These are phyloP conservation scores for Cupressus sempervirens DNA, from an alignment of 75 land plant species.

Conservation along the genomic window DNA sequence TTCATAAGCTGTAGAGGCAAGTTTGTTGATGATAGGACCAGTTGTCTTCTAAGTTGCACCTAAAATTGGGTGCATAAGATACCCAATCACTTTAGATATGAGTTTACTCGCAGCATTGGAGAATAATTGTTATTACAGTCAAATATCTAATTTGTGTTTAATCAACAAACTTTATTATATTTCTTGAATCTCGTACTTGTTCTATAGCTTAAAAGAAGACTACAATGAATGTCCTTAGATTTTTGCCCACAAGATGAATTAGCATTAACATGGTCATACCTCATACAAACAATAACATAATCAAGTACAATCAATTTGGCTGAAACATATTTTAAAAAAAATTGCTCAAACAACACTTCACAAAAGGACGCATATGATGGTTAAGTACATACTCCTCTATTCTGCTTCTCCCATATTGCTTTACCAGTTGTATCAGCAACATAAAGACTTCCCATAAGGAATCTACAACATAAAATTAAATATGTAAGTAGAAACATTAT, in stretches of 20 bases:
- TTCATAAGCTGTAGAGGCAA: no score
- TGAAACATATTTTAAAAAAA: background rate
- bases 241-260: background rate
- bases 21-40: no score
- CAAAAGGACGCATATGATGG: background rate
- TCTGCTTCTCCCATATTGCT: slow-evolving; percentile 4
- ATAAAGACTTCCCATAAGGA: slow-evolving; percentile 7
- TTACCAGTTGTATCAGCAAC: slow-evolving; percentile 7
- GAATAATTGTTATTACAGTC: background rate
- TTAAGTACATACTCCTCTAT: slow-evolving; percentile 9
- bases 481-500: background rate
- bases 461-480: background rate
- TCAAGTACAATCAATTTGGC: background rate
- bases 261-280: background rate
- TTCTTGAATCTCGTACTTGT: background rate
- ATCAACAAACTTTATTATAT: background rate
- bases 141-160: background rate
- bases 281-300: background rate
- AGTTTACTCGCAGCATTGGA: background rate
- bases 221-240: background rate
- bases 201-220: no score
- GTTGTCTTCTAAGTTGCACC: no score
- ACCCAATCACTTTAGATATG: background rate
- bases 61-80: background rate
- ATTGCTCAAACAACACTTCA: background rate